These are phyloP conservation scores for Spiraea crenata DNA, from an alignment of 331 rosid genomes.

Conservation along the genomic window DNA sequence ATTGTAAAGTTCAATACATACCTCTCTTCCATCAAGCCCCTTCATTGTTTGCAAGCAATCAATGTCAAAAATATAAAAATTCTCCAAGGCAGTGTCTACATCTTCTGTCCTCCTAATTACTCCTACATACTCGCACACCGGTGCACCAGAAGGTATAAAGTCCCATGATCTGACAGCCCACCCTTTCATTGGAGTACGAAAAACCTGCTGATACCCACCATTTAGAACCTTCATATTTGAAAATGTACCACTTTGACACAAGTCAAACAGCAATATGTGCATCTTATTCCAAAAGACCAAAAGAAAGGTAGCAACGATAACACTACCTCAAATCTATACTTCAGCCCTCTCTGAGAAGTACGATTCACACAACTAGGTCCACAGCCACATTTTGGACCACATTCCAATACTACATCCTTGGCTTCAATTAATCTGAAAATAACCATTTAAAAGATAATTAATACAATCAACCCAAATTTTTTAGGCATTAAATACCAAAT, in stretches of 20 bases:
- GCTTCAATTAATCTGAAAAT: slow-evolving; percentile 83
- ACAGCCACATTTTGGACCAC: slow-evolving; percentile 92
- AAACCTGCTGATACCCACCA: slow-evolving; percentile 53
- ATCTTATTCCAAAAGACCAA: background rate
- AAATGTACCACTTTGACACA: background rate
- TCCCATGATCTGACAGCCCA: slow-evolving; percentile 99
- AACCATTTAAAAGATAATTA: background rate
- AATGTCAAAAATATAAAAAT: slow-evolving; percentile 84
- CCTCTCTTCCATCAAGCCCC: slow-evolving; percentile 97
- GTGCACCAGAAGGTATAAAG: slow-evolving; percentile 97
- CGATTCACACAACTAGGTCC: slow-evolving; percentile 81
- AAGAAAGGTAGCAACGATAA: background rate
- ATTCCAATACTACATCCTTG: slow-evolving; percentile 86
- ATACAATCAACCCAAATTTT: background rate
- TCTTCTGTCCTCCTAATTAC: slow-evolving; percentile 72
- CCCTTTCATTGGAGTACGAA: slow-evolving; percentile 85
- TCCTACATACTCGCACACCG: slow-evolving; percentile 91
- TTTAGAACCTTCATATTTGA: background rate
- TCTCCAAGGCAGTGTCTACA: slow-evolving; percentile 56
- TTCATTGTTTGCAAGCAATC: slow-evolving; percentile 93
- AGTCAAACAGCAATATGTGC: background rate
- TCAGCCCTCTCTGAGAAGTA: slow-evolving; percentile 73
- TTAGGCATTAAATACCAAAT: background rate
- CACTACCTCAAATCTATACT: slow-evolving; percentile 80
- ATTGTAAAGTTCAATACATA: slow-evolving; percentile 22